Base-by-base conservation (phyloP, 1,284 basidiomycete genomes). In the Cerioporus squamosus region DNA sequence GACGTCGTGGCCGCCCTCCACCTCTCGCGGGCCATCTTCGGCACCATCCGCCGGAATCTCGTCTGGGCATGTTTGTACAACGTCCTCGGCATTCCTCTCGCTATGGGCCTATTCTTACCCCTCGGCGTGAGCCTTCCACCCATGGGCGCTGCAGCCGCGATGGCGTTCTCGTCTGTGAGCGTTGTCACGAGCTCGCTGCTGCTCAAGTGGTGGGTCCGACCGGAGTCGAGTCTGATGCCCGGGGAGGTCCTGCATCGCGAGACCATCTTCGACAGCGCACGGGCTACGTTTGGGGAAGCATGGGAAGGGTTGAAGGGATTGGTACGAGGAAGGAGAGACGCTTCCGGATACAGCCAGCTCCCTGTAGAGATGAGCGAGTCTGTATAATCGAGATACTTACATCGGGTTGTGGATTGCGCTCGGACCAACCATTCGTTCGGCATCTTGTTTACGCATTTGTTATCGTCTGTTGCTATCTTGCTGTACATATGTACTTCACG, bases 131-230 rank as follows among this genome's bases (percentile, higher is more conserved):
- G 95, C 74, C 85, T 99, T 70, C 97, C 97, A 69, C 97, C 97
- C 2, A 99, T 99, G 97, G 89, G 96, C 79, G 96, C 97, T 0
- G 97, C 94, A 10, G 93, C 90, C 1, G 96, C 97, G 22, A 99
- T 99, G 97, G 97, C 97, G 18, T 96, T 94, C 74, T 96, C 93
- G 49, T 95, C 92, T 66, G 97, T 99, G 44, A 96, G 94, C 65
- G 97, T 99, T 51, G 97, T 99, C 9, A 86, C 84, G 18, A 95
- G 93, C 63, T 95, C 93, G 56, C 77, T 99, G 69, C 88, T 91
- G 49, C 80, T 99, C 63, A 91, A 85, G 70, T 90, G 91, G 87
- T 96, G 94, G 94, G 81, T 77, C 58, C 79, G 94, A 49, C 94
- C 94, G 1, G 69, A 67, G 64, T 80, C 78, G 36, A 91, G 90